phyloP scores from a whole-genome alignment of 805 yeast genomes.

The Wickerhamiella vanderwaltii region DNA sequence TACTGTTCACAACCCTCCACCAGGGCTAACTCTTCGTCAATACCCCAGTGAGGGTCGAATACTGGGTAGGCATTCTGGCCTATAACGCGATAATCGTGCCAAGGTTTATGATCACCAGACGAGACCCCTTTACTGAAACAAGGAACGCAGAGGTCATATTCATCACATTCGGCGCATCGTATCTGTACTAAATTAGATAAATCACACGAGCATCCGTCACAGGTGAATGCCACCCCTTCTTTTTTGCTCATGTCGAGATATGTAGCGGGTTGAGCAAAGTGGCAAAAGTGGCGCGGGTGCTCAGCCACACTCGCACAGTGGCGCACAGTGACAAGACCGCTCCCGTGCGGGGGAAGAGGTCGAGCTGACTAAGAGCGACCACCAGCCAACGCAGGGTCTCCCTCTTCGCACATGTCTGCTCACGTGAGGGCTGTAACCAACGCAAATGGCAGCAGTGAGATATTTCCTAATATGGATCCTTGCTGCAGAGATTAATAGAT shows the following conservation, averaged over 20 bases:
- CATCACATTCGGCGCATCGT: slow-evolving; percentile 82
- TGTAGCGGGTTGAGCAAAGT: no score
- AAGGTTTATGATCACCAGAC: slow-evolving; percentile 82
- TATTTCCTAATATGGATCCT: no score
- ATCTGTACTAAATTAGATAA: slow-evolving; percentile 86
- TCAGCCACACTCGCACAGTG: no score
- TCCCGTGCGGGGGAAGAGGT: no score
- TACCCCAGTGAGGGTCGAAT: slow-evolving; percentile 88
- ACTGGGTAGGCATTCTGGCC: slow-evolving; percentile 95
- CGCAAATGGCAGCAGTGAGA: no score
- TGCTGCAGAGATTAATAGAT: no score
- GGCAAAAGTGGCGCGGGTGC: not conserved
- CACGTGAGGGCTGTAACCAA: no score
- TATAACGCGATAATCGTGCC: slow-evolving; percentile 81
- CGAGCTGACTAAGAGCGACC: no score
- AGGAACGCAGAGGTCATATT: slow-evolving; percentile 95
- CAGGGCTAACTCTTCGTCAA: slow-evolving; percentile 84
- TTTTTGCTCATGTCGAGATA: slow-evolving; percentile 4
- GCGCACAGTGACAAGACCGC: no score
- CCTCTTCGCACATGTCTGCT: no score
- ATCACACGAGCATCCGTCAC: slow-evolving; percentile 95
- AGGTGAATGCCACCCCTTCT: slow-evolving; percentile 28
- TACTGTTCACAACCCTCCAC: slow-evolving; percentile 84
- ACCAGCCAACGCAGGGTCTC: no score
- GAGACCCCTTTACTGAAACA: slow-evolving; percentile 79